Conservation (phyloP, 2,329 filamentous ascomycete genomes). For the Cercospora sp. region DNA sequence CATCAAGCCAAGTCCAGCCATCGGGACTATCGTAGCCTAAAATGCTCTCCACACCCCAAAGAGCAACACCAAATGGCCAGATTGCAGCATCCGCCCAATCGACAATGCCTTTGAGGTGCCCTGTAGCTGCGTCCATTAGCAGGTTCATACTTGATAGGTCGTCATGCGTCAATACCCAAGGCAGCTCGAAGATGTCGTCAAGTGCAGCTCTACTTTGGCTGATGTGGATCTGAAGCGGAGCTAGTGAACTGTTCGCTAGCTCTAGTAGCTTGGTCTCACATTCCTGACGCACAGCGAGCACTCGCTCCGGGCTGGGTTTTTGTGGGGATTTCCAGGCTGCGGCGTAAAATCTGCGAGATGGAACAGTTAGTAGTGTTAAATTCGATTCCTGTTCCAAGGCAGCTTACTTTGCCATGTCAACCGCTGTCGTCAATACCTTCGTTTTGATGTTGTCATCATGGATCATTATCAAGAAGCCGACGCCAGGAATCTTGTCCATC, state of each 20-base stretch:
- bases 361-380: background rate
- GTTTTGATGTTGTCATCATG: background rate
- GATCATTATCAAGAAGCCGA: background rate
- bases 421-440: background rate
- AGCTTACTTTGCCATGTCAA: background rate
- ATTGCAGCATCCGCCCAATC: conserved; percentile 1
- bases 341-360: background rate
- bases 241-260: background rate
- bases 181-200: background rate
- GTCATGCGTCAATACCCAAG: background rate
- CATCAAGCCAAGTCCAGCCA: background rate
- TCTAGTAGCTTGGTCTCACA: background rate
- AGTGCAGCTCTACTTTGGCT: background rate
- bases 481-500: conserved; percentile 1
- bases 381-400: background rate
- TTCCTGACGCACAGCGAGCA: background rate
- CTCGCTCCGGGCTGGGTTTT: background rate
- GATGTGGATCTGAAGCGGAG: background rate
- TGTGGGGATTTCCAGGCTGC: background rate
- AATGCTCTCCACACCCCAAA: background rate
- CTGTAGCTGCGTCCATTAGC: background rate
- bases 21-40: conserved; percentile 3
- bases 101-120: background rate
- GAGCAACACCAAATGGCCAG: background rate
- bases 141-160: background rate